Evolutionary conservation across 257 asterid species (phyloP), one percentile per base, ranked within the genome.

Genomic region (Penstemon eatonii): DNA sequence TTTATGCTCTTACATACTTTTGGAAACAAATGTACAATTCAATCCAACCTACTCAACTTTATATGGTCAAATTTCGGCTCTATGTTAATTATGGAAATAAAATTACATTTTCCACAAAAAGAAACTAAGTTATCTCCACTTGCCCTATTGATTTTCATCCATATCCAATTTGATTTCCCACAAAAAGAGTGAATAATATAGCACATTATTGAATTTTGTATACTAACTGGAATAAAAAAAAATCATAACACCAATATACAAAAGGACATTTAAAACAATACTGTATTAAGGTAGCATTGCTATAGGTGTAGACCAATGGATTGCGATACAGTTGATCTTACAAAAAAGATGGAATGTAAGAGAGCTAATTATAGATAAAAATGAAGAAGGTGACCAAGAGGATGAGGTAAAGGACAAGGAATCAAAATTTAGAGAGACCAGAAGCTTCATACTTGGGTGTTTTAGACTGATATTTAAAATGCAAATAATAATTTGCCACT

Each of bases 1-100:
- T 25, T 25, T 49, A 15, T 12, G 49, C 49, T 47, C 66, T 39
- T 15, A 56, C 38, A 13, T 63, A 46, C 53, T 56, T 3, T 47
- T 58, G 52, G 44, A 38, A 8, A 19, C 58, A n/a, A 39, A 64
- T 52, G 11, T 41, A 33, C 10, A 18, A 66, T 39, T 72, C 66
- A 46, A 44, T 12, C 9, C 51, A 25, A 54, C 5, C 7, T 54
- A 25, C 40, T 6, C 39, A 66, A 36, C 73, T 51, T 12, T 43
- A 51, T 7, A 58, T 41, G 9, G 8, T 44, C 53, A 38, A 13
- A 58, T 8, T 38, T 59, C 37, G n/a, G 49, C 37, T 12, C 33
- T 47, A 49, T 19, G 8, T 65, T 19, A 42, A 51, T 50, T 65
- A 8, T 38, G 50, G 46, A 7, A 11, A 7, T 3, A 10, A 47